These are phyloP conservation scores for Didymella arachidicola DNA, from an alignment of 2,329 filamentous ascomycete genomes.

Conservation along the genomic window DNA sequence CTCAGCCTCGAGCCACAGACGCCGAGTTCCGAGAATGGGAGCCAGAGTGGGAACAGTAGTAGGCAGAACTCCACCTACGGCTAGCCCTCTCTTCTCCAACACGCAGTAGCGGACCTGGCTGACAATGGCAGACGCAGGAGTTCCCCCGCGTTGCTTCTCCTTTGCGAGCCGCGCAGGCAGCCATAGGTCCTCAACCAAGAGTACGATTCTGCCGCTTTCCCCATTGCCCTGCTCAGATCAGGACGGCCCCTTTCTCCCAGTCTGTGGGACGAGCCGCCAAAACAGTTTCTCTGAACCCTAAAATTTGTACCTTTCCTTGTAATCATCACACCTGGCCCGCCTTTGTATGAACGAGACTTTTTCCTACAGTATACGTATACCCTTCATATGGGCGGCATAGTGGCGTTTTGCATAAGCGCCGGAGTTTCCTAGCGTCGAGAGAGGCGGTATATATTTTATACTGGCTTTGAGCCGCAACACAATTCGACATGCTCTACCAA, in stretches of 20 bases:
- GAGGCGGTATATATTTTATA: background rate
- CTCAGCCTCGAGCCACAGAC: slow-evolving; percentile 57
- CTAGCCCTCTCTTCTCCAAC: slow-evolving; percentile 19
- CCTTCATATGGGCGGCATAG: slow-evolving; percentile 15
- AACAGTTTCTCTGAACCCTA: slow-evolving; percentile 26
- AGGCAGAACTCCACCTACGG: slow-evolving; percentile 48
- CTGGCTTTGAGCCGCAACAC: background rate
- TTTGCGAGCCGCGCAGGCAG: background rate
- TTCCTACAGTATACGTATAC: slow-evolving; percentile 20
- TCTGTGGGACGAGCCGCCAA: slow-evolving; percentile 8
- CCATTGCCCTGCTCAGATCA: background rate
- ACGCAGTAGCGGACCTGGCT: background rate
- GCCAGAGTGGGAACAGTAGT: slow-evolving; percentile 33
- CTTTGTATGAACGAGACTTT: background rate
- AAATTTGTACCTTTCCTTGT: slow-evolving; percentile 19
- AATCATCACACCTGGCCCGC: slow-evolving; percentile 14
- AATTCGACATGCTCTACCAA: background rate
- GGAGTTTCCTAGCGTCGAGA: slow-evolving; percentile 28
- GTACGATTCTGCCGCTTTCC: background rate
- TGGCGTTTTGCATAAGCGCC: slow-evolving; percentile 43
- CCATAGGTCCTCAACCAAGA: slow-evolving; percentile 1
- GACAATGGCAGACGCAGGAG: background rate
- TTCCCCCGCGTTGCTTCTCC: background rate
- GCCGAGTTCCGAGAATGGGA: slow-evolving; percentile 47
- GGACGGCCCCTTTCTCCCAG: background rate